These are phyloP conservation scores for Alternaria viburni DNA, from an alignment of 2,329 filamentous ascomycete species.

Conservation along the genomic window DNA sequence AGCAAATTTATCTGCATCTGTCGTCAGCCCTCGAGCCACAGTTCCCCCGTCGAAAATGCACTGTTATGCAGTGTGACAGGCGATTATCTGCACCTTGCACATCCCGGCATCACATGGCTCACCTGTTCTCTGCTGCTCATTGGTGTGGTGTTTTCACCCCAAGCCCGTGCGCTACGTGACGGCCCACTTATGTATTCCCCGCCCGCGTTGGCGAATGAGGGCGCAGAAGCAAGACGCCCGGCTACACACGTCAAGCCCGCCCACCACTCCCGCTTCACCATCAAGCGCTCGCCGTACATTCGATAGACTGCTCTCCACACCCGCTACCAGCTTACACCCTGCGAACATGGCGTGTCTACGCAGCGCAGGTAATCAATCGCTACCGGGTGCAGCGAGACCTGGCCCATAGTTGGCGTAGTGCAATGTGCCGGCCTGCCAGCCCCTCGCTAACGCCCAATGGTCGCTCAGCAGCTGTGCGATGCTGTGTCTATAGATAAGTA, in stretches of 20 bases:
- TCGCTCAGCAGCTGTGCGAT: conserved; percentile 32
- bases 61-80: conserved; percentile 45
- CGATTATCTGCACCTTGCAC: conserved; percentile 31
- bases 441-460: conserved; percentile 28
- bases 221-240: conserved; percentile 24
- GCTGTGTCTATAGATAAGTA: conserved; percentile 43
- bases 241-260: conserved; percentile 32
- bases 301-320: conserved; percentile 45
- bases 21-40: conserved; percentile 18
- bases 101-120: conserved; percentile 38
- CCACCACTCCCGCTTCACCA: conserved; percentile 41
- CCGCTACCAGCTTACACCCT: conserved; percentile 36
- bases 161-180: conserved; percentile 28
- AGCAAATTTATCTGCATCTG: conserved; percentile 25
- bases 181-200: conserved; percentile 31
- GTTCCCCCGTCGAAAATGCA: conserved; percentile 29
- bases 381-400: conserved; percentile 33
- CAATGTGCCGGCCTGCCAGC: conserved; percentile 34
- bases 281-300: conserved; percentile 45
- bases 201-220: conserved; percentile 30
- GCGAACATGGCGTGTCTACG: conserved; percentile 30
- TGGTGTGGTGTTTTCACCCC: conserved; percentile 38
- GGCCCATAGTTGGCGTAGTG: conserved; percentile 30
- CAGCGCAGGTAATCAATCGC: conserved; percentile 45
- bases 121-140: conserved; percentile 15